These are phyloP conservation scores for Plasmodium knowlesi DNA, from an alignment of 169 alveolate genomes.

Conservation along the genomic window DNA sequence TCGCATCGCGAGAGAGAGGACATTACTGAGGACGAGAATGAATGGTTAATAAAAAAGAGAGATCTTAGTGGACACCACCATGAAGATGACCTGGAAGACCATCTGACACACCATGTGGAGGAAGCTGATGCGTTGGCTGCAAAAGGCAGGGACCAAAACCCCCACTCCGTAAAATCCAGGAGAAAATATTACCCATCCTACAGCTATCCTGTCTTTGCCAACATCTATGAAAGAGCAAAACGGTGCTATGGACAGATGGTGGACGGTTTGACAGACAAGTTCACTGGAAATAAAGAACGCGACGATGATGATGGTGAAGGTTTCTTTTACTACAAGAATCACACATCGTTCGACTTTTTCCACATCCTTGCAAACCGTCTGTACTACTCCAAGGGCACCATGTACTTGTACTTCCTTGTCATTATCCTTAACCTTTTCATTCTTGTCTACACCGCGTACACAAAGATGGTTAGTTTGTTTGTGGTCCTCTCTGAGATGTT, in stretches of 20 bases:
- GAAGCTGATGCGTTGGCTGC: neutral
- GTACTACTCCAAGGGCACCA: slow-evolving; percentile 49
- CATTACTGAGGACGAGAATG: slow-evolving; percentile 14
- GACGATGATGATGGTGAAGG: neutral
- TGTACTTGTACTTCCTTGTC: slow-evolving; percentile 38
- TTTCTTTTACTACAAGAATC: neutral
- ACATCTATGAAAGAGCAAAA: neutral
- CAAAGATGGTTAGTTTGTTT: slow-evolving; percentile 19
- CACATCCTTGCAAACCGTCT: slow-evolving; percentile 49
- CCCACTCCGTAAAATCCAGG: neutral
- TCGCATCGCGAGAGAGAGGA: neutral
- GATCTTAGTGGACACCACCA: neutral
- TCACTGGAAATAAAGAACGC: neutral
- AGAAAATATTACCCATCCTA: neutral
- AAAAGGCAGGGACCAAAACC: neutral
- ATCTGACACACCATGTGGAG: neutral
- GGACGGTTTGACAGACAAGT: neutral
- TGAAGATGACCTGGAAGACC: too few relatives aligned
- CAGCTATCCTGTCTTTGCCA: neutral
- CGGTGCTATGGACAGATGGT: neutral
- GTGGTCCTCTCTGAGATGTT: slow-evolving; percentile 51
- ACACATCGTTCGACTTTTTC: slow-evolving; percentile 15
- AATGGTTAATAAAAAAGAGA: slow-evolving; percentile 18
- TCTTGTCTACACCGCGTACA: slow-evolving; percentile 3
- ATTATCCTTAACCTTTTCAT: slow-evolving; percentile 28